Conservation (phyloP, 2,329 filamentous ascomycete genomes). For the Paracoccidioides lutzii region DNA sequence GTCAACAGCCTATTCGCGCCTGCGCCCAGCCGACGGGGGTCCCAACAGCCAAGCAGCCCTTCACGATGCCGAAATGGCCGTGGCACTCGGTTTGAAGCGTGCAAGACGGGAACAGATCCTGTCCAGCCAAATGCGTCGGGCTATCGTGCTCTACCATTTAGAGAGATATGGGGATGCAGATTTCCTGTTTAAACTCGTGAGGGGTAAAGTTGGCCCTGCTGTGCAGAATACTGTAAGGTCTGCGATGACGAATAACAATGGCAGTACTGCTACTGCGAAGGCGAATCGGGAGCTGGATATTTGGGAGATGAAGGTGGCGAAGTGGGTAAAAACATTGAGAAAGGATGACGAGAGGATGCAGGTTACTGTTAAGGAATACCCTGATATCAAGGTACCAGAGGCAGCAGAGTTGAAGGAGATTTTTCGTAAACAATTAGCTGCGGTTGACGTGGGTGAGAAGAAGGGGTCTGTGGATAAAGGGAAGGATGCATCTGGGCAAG, state of each 20-base stretch:
- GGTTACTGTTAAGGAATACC: slow-evolving; percentile 41
- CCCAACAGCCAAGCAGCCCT: slow-evolving; percentile 41
- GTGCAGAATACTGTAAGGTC: slow-evolving; percentile 16
- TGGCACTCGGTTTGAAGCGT: slow-evolving; percentile 50
- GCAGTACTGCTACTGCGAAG: slow-evolving; percentile 8
- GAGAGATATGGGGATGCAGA: slow-evolving; percentile 62
- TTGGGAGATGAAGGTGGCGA: slow-evolving; percentile 45
- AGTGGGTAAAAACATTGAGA: slow-evolving; percentile 38
- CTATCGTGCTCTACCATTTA: slow-evolving; percentile 57
- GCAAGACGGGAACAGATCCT: slow-evolving; percentile 63
- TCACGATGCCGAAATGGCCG: slow-evolving; percentile 54
- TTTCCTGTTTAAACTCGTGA: slow-evolving; percentile 50
- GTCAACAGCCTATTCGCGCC: slow-evolving; percentile 62
- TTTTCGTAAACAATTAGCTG: slow-evolving; percentile 17
- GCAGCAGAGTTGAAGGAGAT: slow-evolving; percentile 26
- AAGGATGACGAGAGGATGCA: slow-evolving; percentile 37
- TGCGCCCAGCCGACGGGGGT: slow-evolving; percentile 37
- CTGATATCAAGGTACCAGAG: slow-evolving; percentile 34
- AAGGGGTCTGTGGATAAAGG: slow-evolving; percentile 5
- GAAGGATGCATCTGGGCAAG: slow-evolving; percentile 1
- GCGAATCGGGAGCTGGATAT: slow-evolving; percentile 35
- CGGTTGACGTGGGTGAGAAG: slow-evolving; percentile 3
- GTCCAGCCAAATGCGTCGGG: slow-evolving; percentile 70
- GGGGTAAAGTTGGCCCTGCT: slow-evolving; percentile 35
- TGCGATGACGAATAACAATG: slow-evolving; percentile 16